A percentile compares a stretch with the other conserved stretches of the same genome.
These are phyloP conservation scores for Dryas alaskensis DNA, from an alignment of 306 rosid species.

Conservation along the genomic window DNA sequence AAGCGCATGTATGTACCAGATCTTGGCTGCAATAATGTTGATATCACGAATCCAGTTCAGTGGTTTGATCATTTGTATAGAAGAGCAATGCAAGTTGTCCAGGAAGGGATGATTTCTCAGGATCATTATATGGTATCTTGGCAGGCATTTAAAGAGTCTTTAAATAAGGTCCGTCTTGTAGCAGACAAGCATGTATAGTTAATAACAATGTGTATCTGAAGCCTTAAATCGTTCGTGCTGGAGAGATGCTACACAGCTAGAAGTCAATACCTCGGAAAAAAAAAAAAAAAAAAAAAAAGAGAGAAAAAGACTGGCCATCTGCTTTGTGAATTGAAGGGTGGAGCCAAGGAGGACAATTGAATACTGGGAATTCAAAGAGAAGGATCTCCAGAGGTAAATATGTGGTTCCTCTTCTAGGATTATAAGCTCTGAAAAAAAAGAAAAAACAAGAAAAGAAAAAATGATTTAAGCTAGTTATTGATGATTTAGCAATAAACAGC, in stretches of 20 bases:
- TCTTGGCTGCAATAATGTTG: constrained; percentile 59
- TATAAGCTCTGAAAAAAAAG: background rate
- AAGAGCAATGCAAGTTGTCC: constrained; percentile 86
- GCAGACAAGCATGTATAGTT: constrained; percentile 57
- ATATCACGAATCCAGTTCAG: constrained; percentile 86
- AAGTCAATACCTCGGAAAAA: background rate
- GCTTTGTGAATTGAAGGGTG: constrained; percentile 1
- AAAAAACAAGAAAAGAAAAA: too few relatives aligned
- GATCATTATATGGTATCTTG: constrained; percentile 83
- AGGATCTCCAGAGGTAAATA: background rate
- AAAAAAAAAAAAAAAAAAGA: background rate
- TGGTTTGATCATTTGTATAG: constrained; percentile 90
- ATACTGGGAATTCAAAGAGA: background rate
- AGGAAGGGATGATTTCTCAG: constrained; percentile 82
- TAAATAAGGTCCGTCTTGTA: constrained; percentile 78
- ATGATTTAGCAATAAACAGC: background rate
- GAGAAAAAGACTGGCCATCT: background rate
- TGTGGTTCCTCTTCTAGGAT: background rate
- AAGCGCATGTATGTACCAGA: constrained; percentile 72
- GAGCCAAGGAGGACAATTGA: background rate
- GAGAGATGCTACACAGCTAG: background rate
- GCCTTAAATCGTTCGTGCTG: background rate
- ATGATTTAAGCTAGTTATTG: constrained; percentile 5
- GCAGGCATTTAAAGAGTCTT: constrained; percentile 87
- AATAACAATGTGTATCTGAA: constrained; percentile 21